Conservation (phyloP, 805 yeast species). For the Monosporozyma siamensis region DNA sequence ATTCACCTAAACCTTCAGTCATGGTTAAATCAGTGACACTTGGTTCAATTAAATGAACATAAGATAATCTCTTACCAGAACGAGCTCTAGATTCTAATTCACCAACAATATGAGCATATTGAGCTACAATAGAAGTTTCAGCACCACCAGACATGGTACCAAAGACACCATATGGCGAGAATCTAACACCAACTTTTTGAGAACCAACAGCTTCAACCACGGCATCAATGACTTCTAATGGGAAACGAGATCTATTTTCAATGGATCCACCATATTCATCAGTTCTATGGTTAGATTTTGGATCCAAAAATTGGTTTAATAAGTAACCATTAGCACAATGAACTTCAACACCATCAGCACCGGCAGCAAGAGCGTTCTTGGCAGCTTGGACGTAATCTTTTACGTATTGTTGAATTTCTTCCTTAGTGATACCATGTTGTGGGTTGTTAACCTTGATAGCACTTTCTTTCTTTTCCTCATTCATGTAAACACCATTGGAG, state of each 20-base stretch:
- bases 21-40: slow-evolving; percentile 28
- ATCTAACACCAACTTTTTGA: slow-evolving; percentile 39
- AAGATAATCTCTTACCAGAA: slow-evolving; percentile 34
- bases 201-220: slow-evolving; percentile 44
- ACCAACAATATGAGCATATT: slow-evolving; percentile 33
- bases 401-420: slow-evolving; percentile 34
- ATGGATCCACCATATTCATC: slow-evolving; percentile 49
- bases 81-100: slow-evolving; percentile 35
- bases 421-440: slow-evolving; percentile 26
- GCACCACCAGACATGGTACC: slow-evolving; percentile 33
- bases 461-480: slow-evolving; percentile 28
- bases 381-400: slow-evolving; percentile 40
- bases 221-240: slow-evolving; percentile 43
- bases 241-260: slow-evolving; percentile 40
- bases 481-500: slow-evolving; percentile 30
- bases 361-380: slow-evolving; percentile 28
- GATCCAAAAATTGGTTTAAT: slow-evolving; percentile 45
- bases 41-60: slow-evolving; percentile 38
- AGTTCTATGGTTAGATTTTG: slow-evolving; percentile 35
- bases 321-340: slow-evolving; percentile 64
- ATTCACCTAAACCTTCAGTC: slow-evolving; percentile 23
- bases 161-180: slow-evolving; percentile 37
- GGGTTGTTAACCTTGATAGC: slow-evolving; percentile 29
- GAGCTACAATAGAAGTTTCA: slow-evolving; percentile 31
- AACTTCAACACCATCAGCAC: slow-evolving; percentile 54